phyloP scores from a whole-genome alignment of 31 red algal genomes.

The Odonthalia washingtoniensis region DNA sequence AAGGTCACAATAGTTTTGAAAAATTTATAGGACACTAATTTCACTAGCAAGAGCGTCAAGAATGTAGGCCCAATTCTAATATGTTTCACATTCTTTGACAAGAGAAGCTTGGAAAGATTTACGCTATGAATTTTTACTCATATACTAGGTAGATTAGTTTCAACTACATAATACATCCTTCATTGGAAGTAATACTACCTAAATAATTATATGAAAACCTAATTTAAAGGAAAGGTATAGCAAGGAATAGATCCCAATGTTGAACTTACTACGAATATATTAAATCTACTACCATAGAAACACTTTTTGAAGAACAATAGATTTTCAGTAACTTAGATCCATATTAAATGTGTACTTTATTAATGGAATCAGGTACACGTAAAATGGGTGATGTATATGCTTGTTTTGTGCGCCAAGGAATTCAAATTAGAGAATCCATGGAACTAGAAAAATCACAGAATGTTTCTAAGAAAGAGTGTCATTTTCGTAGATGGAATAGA shows the following conservation, averaged over 20 bases:
- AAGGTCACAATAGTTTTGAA: slow-evolving; percentile 2
- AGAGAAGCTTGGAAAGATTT: background rate
- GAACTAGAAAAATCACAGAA: background rate
- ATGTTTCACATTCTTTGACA: background rate
- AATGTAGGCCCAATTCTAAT: background rate
- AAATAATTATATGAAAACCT: background rate
- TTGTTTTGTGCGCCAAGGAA: background rate
- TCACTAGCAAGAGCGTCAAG: background rate
- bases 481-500: background rate
- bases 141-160: too few species aligned
- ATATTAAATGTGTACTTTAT: background rate
- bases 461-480: background rate
- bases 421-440: background rate
- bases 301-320: background rate
- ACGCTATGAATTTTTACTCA: slow-evolving; percentile 16
- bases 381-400: slow-evolving; percentile 23
- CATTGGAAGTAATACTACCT: background rate
- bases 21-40: slow-evolving; percentile 12
- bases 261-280: background rate
- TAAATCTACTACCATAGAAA: background rate
- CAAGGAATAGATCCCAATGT: background rate
- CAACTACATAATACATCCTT: background rate
- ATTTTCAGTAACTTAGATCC: background rate
- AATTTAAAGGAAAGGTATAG: background rate
- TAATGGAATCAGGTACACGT: background rate